Percentiles rank a stretch among this genome's conserved stretches.
These are phyloP conservation scores for Isoetes taiwanensis DNA, from an alignment of 75 land plant genomes.

Conservation along the genomic window DNA sequence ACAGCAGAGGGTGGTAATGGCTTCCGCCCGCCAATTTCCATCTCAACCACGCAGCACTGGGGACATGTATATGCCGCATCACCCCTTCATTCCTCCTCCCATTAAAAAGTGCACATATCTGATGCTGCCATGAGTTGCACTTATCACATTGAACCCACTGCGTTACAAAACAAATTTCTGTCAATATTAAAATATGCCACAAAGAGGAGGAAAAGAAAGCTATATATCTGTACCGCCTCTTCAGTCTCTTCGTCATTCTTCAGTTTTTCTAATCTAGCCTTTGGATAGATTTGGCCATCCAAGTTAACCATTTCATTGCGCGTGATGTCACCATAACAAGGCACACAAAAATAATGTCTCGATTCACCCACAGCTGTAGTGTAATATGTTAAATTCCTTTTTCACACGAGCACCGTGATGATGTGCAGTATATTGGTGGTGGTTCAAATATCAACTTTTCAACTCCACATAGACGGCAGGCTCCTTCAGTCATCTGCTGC, in stretches of 20 bases:
- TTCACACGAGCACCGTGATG: background rate
- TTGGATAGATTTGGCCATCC: background rate
- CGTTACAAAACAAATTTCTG: background rate
- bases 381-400: background rate
- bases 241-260: conserved; percentile 3
- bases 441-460: conserved; percentile 1
- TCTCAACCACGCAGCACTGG: background rate
- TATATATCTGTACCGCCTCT: conserved; percentile 1
- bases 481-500: background rate
- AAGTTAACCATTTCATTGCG: background rate
- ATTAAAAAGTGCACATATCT: conserved; percentile 5
- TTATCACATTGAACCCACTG: conserved; percentile 9
- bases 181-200: background rate
- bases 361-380: background rate
- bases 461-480: background rate
- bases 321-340: background rate
- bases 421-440: conserved; percentile 1
- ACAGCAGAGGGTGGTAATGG: background rate
- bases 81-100: conserved; percentile 5
- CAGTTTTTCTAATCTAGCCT: background rate
- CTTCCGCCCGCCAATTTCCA: background rate
- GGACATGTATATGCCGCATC: background rate
- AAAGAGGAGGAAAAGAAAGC: background rate
- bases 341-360: background rate
- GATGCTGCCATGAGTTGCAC: conserved; percentile 8